These are phyloP conservation scores for Marasmius fiardii DNA, from an alignment of 1,284 basidiomycete genomes.

Conservation along the genomic window DNA sequence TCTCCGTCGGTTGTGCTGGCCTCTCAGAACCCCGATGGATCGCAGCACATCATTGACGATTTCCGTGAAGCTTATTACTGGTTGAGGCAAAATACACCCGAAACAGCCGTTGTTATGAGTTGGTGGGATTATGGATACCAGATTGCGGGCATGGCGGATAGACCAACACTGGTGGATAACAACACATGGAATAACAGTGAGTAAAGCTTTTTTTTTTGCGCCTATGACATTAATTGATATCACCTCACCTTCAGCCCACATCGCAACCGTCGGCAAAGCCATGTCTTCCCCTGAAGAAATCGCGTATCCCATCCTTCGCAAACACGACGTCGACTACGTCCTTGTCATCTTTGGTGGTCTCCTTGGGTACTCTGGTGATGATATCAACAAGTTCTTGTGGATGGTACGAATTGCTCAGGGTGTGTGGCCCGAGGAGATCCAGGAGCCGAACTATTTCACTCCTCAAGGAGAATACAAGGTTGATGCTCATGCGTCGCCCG, in stretches of 20 bases:
- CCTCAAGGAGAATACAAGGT: conserved; percentile 92
- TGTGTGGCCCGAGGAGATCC: conserved; percentile 98
- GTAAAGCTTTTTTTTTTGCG: conserved; percentile 27
- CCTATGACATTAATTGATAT: conserved; percentile 8
- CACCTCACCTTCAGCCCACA: conserved; percentile 60
- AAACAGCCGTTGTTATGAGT: conserved; percentile 93
- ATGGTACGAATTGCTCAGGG: conserved; percentile 98
- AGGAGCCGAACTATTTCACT: conserved; percentile 94
- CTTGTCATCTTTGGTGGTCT: conserved; percentile 97
- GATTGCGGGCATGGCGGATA: conserved; percentile 98
- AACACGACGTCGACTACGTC: conserved; percentile 98
- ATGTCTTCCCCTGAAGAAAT: conserved; percentile 95
- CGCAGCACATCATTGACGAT: conserved; percentile 96
- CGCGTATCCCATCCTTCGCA: conserved; percentile 93
- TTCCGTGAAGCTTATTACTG: conserved; percentile 99
- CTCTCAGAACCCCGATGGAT: conserved; percentile 79
- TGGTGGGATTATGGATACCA: conserved; percentile 99
- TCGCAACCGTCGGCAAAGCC: conserved; percentile 96
- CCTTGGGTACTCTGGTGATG: conserved; percentile 96
- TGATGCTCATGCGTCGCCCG: conserved; percentile 79
- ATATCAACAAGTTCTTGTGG: conserved; percentile 99
- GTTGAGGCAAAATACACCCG: conserved; percentile 92
- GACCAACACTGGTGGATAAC: conserved; percentile 97
- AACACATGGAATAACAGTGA: conserved; percentile 99
- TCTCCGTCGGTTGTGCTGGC: conserved; percentile 97